Evolutionary conservation across 331 rosid genomes (phyloP).

Genomic region (Prunus yedoensis): DNA sequence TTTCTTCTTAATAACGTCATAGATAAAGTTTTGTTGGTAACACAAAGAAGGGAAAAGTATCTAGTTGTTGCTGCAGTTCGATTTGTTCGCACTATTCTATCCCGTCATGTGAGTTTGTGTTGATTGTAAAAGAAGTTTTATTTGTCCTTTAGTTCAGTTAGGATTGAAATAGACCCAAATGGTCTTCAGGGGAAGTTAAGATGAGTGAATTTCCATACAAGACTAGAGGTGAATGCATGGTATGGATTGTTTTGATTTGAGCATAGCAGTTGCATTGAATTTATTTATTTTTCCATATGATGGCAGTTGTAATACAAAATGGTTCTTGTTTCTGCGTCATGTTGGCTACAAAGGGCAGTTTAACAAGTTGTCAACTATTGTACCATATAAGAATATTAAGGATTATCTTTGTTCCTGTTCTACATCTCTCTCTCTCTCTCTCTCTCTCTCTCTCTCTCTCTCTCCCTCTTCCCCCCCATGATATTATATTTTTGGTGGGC

Average conservation of each 20-base stretch:
- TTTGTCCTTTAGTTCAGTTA: neutral
- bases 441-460: neutral
- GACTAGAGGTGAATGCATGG: neutral
- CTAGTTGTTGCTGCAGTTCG: conserved; percentile 97
- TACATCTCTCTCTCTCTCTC: neutral
- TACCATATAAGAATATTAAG: neutral
- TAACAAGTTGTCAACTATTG: too few relatives aligned
- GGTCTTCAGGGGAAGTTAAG: neutral
- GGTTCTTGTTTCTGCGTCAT: neutral
- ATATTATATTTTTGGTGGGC: neutral
- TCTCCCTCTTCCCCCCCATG: too few relatives aligned
- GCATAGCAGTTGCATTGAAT: neutral
- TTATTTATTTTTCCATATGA: neutral
- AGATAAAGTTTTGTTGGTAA: conserved; percentile 77
- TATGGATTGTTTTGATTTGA: neutral
- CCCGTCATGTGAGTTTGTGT: conserved; percentile 69
- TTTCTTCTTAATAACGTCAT: conserved; percentile 70
- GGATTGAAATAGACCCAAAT: neutral
- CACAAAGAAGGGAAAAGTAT: conserved; percentile 76
- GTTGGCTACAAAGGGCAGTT: neutral
- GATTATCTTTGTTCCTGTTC: neutral
- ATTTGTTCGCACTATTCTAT: conserved; percentile 81
- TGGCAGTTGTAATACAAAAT: neutral
- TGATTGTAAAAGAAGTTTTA: neutral
- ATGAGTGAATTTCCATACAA: neutral